These are phyloP conservation scores for Stephania japonica DNA, from an alignment of 164 flowering plant species.

Conservation along the genomic window DNA sequence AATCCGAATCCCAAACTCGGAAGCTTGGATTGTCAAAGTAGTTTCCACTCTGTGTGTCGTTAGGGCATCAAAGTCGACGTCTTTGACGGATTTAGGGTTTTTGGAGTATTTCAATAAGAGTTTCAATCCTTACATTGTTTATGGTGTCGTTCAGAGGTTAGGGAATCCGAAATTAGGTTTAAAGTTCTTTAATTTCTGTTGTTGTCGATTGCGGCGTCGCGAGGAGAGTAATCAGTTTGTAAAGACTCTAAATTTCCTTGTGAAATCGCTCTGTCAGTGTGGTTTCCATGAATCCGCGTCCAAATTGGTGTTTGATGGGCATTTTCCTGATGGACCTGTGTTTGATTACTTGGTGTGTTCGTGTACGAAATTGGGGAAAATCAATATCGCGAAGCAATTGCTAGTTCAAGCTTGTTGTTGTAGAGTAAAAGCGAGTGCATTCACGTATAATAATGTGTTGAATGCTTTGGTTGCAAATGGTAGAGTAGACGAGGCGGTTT, in stretches of 20 bases:
- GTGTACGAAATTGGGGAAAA: constrained; percentile 31
- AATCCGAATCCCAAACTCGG: constrained; percentile 2
- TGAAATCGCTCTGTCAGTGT: constrained; percentile 42
- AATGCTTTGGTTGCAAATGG: constrained; percentile 37
- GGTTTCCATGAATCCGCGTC: constrained; percentile 48
- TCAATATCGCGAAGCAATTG: constrained; percentile 34
- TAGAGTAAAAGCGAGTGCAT: constrained; percentile 18
- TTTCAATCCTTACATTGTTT: constrained; percentile 46
- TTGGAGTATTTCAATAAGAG: constrained; percentile 27
- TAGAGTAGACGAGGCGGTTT: constrained; percentile 51
- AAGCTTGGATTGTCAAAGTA: constrained; percentile 30
- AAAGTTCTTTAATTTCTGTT: constrained; percentile 43
- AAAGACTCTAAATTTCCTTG: constrained; percentile 40
- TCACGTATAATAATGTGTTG: constrained; percentile 49
- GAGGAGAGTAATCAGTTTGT: constrained; percentile 31
- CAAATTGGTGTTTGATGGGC: constrained; percentile 42
- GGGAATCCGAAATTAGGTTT: constrained; percentile 35
- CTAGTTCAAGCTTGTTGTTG: constrained; percentile 28
- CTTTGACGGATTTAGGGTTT: constrained; percentile 2
- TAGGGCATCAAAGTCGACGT: neutral
- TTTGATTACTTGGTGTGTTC: constrained; percentile 39
- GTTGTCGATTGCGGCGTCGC: constrained; percentile 33
- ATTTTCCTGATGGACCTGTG: constrained; percentile 31
- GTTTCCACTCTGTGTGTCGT: constrained; percentile 17
- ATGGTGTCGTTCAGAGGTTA: constrained; percentile 37